Base-by-base conservation (phyloP, 768 basidiomycete species). In the Mycena polygramma region DNA sequence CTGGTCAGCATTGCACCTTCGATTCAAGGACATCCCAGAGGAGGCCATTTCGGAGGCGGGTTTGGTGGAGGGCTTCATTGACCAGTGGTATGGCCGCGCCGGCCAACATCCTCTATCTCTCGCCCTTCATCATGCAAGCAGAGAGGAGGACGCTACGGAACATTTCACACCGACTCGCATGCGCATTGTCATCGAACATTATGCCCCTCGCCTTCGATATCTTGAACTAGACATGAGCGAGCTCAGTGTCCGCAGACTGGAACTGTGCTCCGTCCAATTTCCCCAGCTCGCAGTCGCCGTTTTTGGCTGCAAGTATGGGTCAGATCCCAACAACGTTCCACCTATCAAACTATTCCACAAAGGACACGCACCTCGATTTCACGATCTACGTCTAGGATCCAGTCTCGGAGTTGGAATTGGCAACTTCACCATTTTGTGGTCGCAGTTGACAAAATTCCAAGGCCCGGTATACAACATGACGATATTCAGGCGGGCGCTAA, bases 31-130 rank as follows among this genome's bases (percentile, higher is more conserved):
- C 35, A 14, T 55, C 11, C 13, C 49, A 1, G 10, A 17, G 10
- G 10, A 2, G 10, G 45, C 17, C 13, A 35, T 30, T 17, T 14
- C 26, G 24, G 24, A 51, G 15, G 15, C 7, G 13, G 24, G 26
- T 53, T 30, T 30, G 26, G 52, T 53, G 17, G 53, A 55, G 6
- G 35, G 35, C 26, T 53, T 53, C 52, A 53, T 53, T n/a, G 52
- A 53, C 30, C 26, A 35, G 30, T 35, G 52, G 26, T 35, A 30
- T 26, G 52, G 14, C 14, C 52, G 11, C 15, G 52, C 52, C 13
- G 52, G 52, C 9, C 52, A 53, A 30, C 17, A 15, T n/a, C 52
- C 30, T 53, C 30, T 53, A 30, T 53, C 52, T 30, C 19, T 53
- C 15, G 17, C 35, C 17, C 5, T 55, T 20, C 8, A 2, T 35